A percentile compares a stretch with the other conserved stretches of the same genome.
These are phyloP conservation scores for Diplotaxis tenuifolia DNA, from an alignment of 345 rosid species.

Conservation along the genomic window DNA sequence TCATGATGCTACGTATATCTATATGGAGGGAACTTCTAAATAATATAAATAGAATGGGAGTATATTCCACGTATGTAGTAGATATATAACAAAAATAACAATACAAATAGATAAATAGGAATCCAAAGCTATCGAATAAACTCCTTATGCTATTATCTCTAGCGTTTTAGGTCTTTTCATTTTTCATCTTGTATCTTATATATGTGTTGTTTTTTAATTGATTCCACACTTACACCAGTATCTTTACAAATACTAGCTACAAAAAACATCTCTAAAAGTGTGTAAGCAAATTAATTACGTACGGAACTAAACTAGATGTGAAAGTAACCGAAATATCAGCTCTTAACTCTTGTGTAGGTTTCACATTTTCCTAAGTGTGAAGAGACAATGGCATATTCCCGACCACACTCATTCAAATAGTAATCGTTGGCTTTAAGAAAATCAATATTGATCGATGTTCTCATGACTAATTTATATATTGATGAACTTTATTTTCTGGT, in stretches of 20 bases:
- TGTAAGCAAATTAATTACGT: background rate
- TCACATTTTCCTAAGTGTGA: background rate
- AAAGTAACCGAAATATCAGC: background rate
- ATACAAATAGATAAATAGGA: slow-evolving; percentile 34
- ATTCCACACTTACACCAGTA: slow-evolving; percentile 6
- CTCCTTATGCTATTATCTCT: slow-evolving; percentile 27
- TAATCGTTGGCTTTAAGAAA: background rate
- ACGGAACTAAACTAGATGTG: background rate
- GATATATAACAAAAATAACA: slow-evolving; percentile 2
- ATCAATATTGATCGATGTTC: background rate
- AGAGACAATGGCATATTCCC: background rate
- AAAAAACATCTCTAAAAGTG: background rate
- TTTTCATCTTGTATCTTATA: slow-evolving; percentile 8
- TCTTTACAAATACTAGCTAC: background rate
- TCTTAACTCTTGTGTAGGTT: background rate
- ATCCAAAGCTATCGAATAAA: slow-evolving; percentile 33
- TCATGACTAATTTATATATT: background rate
- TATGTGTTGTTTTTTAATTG: background rate
- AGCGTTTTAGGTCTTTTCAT: slow-evolving; percentile 23
- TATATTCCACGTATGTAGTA: slow-evolving; percentile 33
- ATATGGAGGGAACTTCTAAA: background rate
- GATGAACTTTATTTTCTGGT: slow-evolving; percentile 6
- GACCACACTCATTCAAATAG: background rate
- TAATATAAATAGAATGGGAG: slow-evolving; percentile 7
- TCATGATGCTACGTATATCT: slow-evolving; percentile 27